Base-by-base conservation (phyloP, 306 rosid species). In the Vachellia collinsii region DNA sequence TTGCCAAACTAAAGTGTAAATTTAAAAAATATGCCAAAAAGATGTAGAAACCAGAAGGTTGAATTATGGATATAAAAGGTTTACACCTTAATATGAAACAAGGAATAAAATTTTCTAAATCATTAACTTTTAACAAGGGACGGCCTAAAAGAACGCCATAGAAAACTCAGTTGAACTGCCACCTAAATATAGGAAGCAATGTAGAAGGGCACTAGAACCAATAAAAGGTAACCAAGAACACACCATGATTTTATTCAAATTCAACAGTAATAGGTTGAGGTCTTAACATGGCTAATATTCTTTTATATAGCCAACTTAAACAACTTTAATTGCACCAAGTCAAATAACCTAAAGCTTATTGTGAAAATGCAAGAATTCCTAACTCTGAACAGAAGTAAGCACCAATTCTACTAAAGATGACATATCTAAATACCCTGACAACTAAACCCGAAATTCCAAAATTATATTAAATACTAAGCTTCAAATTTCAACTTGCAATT, bases 91-190 rank as follows among this genome's bases (percentile, higher is more conserved):
- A 14, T 23, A 29, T 3, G 43, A 71, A 70, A 48, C 61, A 47
- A 70, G 13, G 22, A 44, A 44, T 23, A 19, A 13, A 59, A 23
- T 22, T 17, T 25, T 23, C 16, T 19, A 43, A 20, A 11, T 6
- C 37, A 14, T 36, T 22, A 22, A 12, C 3, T 70, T 70, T 70
- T 23, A 70, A 22, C 58, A 3, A 44, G 58, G 56, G 39, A 69
- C 9, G 1, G 53, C 19, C 50, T 2, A 67, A 17, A 11, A 62
- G 68, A 34, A 72, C 29, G 22, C 59, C 48, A 47, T 20, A 53
- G 11, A 58, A 81, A 75, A 63, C 47, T 74, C 74, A 58, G 64
- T 72, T 41, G 14, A 75, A 72, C 78, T 71, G 25, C 70, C 77
- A 53, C 23, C 3, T 53, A 58, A 68, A 79, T 70, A 54, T 53